A percentile compares a stretch with the other conserved stretches of the same genome.
phyloP scores from a whole-genome alignment of 352 stramenopile genomes.

The Phytophthora podocarpi region DNA sequence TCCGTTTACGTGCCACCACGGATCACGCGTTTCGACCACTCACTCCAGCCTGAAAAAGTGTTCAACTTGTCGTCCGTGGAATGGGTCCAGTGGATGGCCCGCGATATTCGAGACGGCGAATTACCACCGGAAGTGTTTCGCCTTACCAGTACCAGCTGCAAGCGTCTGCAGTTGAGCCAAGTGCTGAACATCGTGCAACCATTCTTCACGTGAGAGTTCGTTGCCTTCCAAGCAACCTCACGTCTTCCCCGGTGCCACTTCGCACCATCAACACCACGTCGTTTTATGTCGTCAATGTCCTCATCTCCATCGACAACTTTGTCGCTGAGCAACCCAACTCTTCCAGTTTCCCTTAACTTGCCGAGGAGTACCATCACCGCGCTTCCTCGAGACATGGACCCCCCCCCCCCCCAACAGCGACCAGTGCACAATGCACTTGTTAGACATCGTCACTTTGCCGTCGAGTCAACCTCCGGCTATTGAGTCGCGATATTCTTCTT shows the following conservation, averaged over 20 bases:
- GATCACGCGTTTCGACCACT: neutral
- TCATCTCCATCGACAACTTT: too few species aligned
- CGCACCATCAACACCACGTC: neutral
- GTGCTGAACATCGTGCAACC: neutral
- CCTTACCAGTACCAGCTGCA: neutral
- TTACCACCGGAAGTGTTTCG: neutral
- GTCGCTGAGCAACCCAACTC: too few species aligned
- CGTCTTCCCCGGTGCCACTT: neutral
- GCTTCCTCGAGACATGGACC: too few species aligned
- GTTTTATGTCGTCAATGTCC: too few species aligned
- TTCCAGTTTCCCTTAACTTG: too few species aligned
- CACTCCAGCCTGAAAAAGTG: neutral
- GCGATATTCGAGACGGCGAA: neutral
- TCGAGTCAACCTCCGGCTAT: too few species aligned
- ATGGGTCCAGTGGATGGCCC: neutral
- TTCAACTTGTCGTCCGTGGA: constrained; percentile 1
- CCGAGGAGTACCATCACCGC: too few species aligned
- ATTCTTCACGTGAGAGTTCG: neutral
- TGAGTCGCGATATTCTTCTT: too few species aligned
- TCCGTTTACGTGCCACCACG: neutral
- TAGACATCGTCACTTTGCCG: too few species aligned
- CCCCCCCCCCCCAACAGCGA: too few species aligned
- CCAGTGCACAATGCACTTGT: too few species aligned
- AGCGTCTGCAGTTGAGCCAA: constrained; percentile 4
- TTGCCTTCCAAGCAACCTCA: too few species aligned